Evolutionary conservation across 768 basidiomycete genomes (phyloP), one percentile per base, ranked within the genome.

Genomic region (Mycena kentingensis): DNA sequence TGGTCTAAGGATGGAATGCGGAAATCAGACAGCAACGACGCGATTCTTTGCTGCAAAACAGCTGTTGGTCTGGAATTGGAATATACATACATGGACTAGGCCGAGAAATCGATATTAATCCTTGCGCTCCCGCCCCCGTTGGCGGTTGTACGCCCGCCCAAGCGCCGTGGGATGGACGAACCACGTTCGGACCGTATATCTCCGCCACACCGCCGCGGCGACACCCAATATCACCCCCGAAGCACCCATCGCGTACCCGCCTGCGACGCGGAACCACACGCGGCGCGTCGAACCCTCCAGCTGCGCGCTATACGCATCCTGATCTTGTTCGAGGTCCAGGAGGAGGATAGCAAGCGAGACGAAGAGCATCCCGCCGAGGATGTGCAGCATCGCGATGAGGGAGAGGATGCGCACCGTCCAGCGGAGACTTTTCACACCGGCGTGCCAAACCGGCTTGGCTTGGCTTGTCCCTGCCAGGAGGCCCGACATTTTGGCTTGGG

Each of bases 321-420:
- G 28, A 21, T 18, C 35, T n/a, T n/a, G n/a, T n/a, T n/a, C n/a
- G n/a, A 57, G 55, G 51, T 61, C 60, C 15, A 63, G 46, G 15
- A 62, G 29, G n/a, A 64, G 22, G 6, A 64, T 58, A 2, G 61
- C 58, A 3, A 54, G 15, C 13, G 61, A 46, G 3, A 62, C 22
- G 7, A 60, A 50, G 26, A 58, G 36, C 31, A 62, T 53, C 2
- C 63, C 63, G 15, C 24, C 63, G 16, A 62, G 60, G 13, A 60
- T 47, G 34, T 62, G 61, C n/a, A 51, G 26, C 37, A 50, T 46
- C 18, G 61, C 42, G 7, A 58, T 15, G 1, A 59, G 31, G 19
- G 54, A 51, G 1, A 63, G 28, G 12, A 61, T 48, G 15, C 64
- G 53, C 27, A 64, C 60, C 2, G 47, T 49, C 57, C 63, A 59